These are phyloP conservation scores for Exobasidium rhododendri DNA, from an alignment of 1,284 basidiomycete species.

Conservation along the genomic window DNA sequence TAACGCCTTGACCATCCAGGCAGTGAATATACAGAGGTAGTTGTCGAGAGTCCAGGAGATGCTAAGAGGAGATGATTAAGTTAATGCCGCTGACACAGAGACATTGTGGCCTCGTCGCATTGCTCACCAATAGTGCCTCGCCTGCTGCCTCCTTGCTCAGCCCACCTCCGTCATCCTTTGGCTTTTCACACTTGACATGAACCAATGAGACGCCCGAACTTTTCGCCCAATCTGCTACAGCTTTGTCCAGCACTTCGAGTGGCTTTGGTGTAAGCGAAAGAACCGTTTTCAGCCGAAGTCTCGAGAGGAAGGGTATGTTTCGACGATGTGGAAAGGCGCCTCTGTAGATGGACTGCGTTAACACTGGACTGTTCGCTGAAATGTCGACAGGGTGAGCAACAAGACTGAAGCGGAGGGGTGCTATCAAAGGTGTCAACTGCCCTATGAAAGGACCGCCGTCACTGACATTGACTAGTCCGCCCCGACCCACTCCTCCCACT, in stretches of 20 bases:
- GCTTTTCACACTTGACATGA: slow-evolving; percentile 48
- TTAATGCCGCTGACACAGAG: background rate
- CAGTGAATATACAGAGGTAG: slow-evolving; percentile 51
- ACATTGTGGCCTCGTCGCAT: background rate
- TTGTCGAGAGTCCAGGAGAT: slow-evolving; percentile 40
- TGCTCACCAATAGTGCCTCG: slow-evolving; percentile 29
- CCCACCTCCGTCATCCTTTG: slow-evolving; percentile 49
- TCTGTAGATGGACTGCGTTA: slow-evolving; percentile 40
- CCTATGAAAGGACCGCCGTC: background rate
- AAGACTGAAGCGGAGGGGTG: slow-evolving; percentile 8
- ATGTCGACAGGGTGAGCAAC: slow-evolving; percentile 1
- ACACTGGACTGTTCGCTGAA: slow-evolving; percentile 6
- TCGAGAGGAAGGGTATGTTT: slow-evolving; percentile 45
- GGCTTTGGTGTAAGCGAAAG: slow-evolving; percentile 50
- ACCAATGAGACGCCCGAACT: slow-evolving; percentile 26
- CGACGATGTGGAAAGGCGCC: slow-evolving; percentile 49
- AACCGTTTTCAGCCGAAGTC: slow-evolving; percentile 43
- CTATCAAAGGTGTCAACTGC: slow-evolving; percentile 1
- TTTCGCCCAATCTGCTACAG: slow-evolving; percentile 33
- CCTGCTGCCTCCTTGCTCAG: slow-evolving; percentile 44
- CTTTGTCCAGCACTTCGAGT: slow-evolving; percentile 30
- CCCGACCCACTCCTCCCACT: background rate
- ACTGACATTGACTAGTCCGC: no score
- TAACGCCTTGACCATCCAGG: slow-evolving; percentile 49
- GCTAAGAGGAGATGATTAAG: no score